phyloP scores from a whole-genome alignment of 1,284 basidiomycete genomes.

The Ganoderma multipileum region DNA sequence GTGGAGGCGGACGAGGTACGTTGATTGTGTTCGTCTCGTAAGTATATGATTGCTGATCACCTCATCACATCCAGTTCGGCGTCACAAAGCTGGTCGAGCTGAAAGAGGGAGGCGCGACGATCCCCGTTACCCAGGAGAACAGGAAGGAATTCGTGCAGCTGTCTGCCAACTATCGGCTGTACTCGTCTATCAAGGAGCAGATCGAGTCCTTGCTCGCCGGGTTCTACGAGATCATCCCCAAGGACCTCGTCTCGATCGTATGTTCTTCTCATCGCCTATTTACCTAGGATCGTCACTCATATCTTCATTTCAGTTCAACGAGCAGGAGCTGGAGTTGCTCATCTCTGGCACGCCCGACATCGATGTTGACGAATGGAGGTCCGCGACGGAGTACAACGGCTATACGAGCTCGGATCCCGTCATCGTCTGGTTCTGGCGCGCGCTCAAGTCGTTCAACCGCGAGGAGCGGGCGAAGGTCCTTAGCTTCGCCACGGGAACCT shows the following conservation, averaged over 20 bases:
- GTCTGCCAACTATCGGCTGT: slow-evolving; percentile 90
- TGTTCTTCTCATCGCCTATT: slow-evolving; percentile 38
- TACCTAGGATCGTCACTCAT: slow-evolving; percentile 39
- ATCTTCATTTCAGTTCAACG: slow-evolving; percentile 78
- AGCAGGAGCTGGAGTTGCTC: slow-evolving; percentile 96
- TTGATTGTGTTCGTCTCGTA: slow-evolving; percentile 20
- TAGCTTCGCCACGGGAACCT: slow-evolving; percentile 96
- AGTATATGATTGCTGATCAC: slow-evolving; percentile 5
- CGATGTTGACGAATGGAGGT: slow-evolving; percentile 98
- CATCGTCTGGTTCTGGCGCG: slow-evolving; percentile 99
- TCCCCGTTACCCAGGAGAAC: slow-evolving; percentile 94
- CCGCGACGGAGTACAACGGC: slow-evolving; percentile 92
- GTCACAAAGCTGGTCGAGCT: slow-evolving; percentile 86
- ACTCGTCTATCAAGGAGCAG: slow-evolving; percentile 96
- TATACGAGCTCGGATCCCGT: slow-evolving; percentile 90
- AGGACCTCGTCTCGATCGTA: slow-evolving; percentile 82
- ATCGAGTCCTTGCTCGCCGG: slow-evolving; percentile 91
- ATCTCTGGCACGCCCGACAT: slow-evolving; percentile 99
- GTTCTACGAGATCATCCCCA: slow-evolving; percentile 96
- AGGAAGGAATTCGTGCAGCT: slow-evolving; percentile 96
- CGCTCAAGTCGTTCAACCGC: slow-evolving; percentile 95
- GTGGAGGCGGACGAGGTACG: slow-evolving; percentile 91
- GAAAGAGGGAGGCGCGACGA: slow-evolving; percentile 82
- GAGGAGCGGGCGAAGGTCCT: slow-evolving; percentile 96
- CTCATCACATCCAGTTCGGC: slow-evolving; percentile 70